Evolutionary conservation across 192 early-diverging fungal species (phyloP), one percentile per base, ranked within the genome.

Genomic region (Lobosporangium transversale): DNA sequence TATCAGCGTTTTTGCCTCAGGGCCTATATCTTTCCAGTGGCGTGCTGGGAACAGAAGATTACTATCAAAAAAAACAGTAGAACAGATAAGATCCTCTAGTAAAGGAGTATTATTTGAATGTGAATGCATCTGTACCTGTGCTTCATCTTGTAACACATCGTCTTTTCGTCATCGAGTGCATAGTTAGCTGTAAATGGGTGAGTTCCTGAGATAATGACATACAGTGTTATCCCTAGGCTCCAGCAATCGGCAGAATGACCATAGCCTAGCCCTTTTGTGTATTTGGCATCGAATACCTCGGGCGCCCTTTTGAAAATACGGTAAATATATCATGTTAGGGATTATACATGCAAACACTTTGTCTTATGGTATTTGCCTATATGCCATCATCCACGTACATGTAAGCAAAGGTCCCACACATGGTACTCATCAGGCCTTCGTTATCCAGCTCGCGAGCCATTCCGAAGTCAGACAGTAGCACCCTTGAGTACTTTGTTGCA

Each of bases 391-490:
- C 52, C 10, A 33, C 54, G 31, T 60, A 66, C 68, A 79, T 70
- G 33, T 70, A 70, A 23, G 88, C 87, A 44, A 93, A 91, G 9
- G 94, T 96, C 0, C 94, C 94, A 70, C 95, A 96, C 78, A 94
- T 92, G 18, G 95, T 96, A 61, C 83, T 90, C 93, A 96, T 92
- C 14, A 90, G 83, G 63, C 85, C 80, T 36, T 88, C 82, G 40
- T 89, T 85, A n/a, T 83, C 88, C 24, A 91, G 84, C 26, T 92
- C 89, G 62, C 92, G 92, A 45, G 95, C 94, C 81, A 97, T 85
- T 14, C 95, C 95, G 84, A 97, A 97, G 69, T 97, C 95, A 4
- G 91, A 89, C 44, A 97, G 85, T 86, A 94, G 88, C 56, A 94
- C 80, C 54, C 89, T 89, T 35, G 87, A 78, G 58, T 82, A 87